A percentile compares a stretch with the other conserved stretches of the same genome.
Evolutionary conservation across 495 filamentous ascomycete species (phyloP).

Genomic region (Aspergillus homomorphus): DNA sequence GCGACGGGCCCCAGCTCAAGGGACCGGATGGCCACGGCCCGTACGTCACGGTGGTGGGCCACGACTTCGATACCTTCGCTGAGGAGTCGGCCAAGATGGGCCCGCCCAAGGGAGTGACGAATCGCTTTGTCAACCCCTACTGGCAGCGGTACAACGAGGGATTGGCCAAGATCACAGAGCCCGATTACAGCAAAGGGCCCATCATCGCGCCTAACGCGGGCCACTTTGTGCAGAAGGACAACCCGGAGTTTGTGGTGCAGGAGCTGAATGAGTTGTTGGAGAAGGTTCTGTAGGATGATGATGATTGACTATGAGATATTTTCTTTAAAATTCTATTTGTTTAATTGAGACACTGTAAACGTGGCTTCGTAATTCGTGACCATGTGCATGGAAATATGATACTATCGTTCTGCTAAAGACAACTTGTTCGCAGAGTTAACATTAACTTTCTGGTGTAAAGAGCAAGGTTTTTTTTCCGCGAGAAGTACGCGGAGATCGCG

Average conservation of each 20-base stretch:
- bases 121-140: slow-evolving; percentile 50
- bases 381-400: no score
- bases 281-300: slow-evolving; percentile 8
- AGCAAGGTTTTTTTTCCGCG: no score
- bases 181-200: slow-evolving; percentile 39
- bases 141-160: slow-evolving; percentile 59
- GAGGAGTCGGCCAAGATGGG: slow-evolving; percentile 40
- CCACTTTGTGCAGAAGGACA: slow-evolving; percentile 62
- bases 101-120: slow-evolving; percentile 41
- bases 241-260: slow-evolving; percentile 53
- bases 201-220: slow-evolving; percentile 53
- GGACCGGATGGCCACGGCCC: slow-evolving; percentile 37
- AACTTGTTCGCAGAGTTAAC: no score
- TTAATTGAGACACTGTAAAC: no score
- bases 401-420: no score
- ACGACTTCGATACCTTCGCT: slow-evolving; percentile 58
- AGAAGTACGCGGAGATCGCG: no score
- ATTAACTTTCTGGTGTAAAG: no score
- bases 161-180: slow-evolving; percentile 44
- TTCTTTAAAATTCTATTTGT: no score
- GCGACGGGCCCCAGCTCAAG: slow-evolving; percentile 46
- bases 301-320: neutral
- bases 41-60: slow-evolving; percentile 55
- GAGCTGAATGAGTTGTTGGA: slow-evolving; percentile 43
- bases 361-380: no score